A percentile compares a stretch with the other conserved stretches of the same genome.
Evolutionary conservation across 495 filamentous ascomycete genomes (phyloP).

Genomic region (Neurospora intermedia): DNA sequence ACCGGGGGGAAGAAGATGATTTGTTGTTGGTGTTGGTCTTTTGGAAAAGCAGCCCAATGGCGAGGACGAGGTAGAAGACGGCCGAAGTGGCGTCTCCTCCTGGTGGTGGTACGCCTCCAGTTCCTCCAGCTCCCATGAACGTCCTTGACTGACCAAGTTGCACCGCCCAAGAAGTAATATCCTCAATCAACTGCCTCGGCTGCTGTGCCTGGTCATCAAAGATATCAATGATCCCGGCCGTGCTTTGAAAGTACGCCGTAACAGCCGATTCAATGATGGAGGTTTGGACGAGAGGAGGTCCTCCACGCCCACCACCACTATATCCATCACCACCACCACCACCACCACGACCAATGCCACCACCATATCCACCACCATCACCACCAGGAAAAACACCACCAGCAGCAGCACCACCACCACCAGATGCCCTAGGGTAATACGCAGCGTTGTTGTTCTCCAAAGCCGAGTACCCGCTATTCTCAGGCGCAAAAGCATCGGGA

Average conservation of each 20-base stretch:
- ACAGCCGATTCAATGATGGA: constrained; percentile 13
- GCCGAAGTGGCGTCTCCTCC: constrained; percentile 34
- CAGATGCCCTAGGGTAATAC: background rate
- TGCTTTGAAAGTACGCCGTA: constrained; percentile 26
- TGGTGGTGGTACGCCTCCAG: constrained; percentile 5
- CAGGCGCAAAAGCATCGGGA: constrained; percentile 50
- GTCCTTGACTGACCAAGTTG: background rate
- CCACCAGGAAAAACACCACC: background rate
- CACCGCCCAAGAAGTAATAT: constrained; percentile 22
- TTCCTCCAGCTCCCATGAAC: background rate
- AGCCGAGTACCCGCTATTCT: constrained; percentile 54
- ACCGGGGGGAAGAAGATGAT: background rate
- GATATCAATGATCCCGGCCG: constrained; percentile 29
- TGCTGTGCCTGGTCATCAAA: constrained; percentile 22
- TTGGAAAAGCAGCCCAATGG: constrained; percentile 43
- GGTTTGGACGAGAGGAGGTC: constrained; percentile 14
- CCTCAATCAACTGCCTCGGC: constrained; percentile 8
- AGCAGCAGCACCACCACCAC: background rate
- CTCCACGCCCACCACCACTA: background rate
- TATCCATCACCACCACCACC: background rate
- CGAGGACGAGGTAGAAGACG: constrained; percentile 49
- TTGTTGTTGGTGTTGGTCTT: constrained; percentile 6
- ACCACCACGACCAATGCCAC: background rate
- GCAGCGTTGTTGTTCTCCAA: constrained; percentile 36
- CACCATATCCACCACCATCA: background rate